Percentiles rank a stretch among this genome's conserved stretches.
These are phyloP conservation scores for Tetrahymena malaccensis DNA, from an alignment of 73 alveolate genomes.

Conservation along the genomic window DNA sequence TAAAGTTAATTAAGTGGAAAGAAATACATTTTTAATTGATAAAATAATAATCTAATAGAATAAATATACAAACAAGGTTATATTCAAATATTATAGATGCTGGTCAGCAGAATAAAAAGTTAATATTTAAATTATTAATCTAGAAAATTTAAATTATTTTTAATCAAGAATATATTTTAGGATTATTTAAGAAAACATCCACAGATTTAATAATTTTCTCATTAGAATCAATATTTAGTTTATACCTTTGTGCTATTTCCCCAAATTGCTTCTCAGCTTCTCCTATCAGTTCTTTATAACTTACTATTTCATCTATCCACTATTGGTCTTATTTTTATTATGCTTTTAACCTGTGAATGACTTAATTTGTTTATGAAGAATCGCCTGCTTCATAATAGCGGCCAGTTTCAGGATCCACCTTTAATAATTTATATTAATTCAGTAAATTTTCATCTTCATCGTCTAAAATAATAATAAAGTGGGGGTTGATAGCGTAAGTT, in stretches of 20 bases:
- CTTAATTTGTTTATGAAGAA: neutral
- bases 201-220: slow-evolving; percentile 27
- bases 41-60: neutral
- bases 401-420: slow-evolving; percentile 24
- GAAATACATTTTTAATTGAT: neutral
- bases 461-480: slow-evolving; percentile 6
- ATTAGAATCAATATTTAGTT: slow-evolving; percentile 16
- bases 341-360: slow-evolving; percentile 5
- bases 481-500: neutral
- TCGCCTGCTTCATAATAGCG: slow-evolving; percentile 20
- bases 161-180: slow-evolving; percentile 37
- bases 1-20: neutral
- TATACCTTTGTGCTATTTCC: slow-evolving; percentile 9
- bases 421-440: slow-evolving; percentile 10
- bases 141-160: neutral
- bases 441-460: slow-evolving; percentile 34
- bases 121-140: too few relatives aligned
- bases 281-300: neutral
- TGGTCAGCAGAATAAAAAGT: too few relatives aligned
- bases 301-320: neutral
- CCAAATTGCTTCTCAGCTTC: slow-evolving; percentile 16
- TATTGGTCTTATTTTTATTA: slow-evolving; percentile 5
- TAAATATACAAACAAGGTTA: neutral
- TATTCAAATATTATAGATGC: neutral
- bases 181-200: slow-evolving; percentile 40